Percentiles rank a stretch among this genome's conserved stretches.
phyloP scores from a whole-genome alignment of 768 basidiomycete genomes.

The Pulveroboletus sp. region DNA sequence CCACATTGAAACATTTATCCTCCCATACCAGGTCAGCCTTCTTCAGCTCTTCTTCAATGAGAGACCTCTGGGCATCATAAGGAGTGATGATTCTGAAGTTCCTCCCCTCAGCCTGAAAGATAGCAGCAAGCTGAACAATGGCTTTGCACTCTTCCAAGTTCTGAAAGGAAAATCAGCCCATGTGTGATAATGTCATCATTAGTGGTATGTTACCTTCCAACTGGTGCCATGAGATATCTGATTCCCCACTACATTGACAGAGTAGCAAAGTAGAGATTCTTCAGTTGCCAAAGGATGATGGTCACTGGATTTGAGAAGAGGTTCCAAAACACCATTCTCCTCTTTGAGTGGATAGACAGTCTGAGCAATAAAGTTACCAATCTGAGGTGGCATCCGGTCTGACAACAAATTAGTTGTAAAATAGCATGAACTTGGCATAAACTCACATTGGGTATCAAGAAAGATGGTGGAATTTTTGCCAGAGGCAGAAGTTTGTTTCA shows the following conservation, averaged over 20 bases:
- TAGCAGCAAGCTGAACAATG: slow-evolving; percentile 52
- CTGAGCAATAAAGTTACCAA: slow-evolving; percentile 68
- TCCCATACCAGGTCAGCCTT: slow-evolving; percentile 45
- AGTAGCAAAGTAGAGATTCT: slow-evolving; percentile 49
- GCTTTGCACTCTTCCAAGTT: slow-evolving; percentile 56
- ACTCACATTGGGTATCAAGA: slow-evolving; percentile 72
- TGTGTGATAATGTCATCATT: neutral
- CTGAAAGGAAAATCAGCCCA: slow-evolving; percentile 33
- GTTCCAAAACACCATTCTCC: slow-evolving; percentile 26
- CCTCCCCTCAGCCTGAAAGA: slow-evolving; percentile 48
- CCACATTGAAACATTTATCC: slow-evolving; percentile 72
- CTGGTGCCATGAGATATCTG: slow-evolving; percentile 38
- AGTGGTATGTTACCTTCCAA: slow-evolving; percentile 31
- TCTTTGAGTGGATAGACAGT: slow-evolving; percentile 54
- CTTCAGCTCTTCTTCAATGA: slow-evolving; percentile 55
- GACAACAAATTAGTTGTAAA: slow-evolving; percentile 4
- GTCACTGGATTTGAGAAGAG: slow-evolving; percentile 46
- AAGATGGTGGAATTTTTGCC: slow-evolving; percentile 41
- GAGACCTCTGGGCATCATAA: slow-evolving; percentile 65
- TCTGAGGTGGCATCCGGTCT: slow-evolving; percentile 85
- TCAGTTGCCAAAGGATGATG: slow-evolving; percentile 45
- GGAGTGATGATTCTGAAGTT: slow-evolving; percentile 72
- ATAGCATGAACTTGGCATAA: neutral
- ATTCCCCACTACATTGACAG: slow-evolving; percentile 53
- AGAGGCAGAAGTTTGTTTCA: slow-evolving; percentile 14